These are phyloP conservation scores for Vicia villosa DNA, from an alignment of 306 rosid genomes.

Conservation along the genomic window DNA sequence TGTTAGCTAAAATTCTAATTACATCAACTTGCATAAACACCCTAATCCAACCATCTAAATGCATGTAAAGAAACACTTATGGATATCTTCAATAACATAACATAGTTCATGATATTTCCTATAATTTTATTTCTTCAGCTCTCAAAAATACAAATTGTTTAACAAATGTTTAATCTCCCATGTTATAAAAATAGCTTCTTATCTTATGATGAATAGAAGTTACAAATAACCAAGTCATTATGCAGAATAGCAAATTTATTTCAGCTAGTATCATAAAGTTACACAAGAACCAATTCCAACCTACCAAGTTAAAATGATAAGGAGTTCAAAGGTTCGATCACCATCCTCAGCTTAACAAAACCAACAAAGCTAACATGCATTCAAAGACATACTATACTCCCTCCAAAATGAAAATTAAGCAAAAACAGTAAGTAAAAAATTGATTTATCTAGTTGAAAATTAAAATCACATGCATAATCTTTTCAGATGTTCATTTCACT, in stretches of 20 bases:
- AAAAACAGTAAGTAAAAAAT: too few relatives aligned
- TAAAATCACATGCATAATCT: too few relatives aligned
- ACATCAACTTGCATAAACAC: constrained; percentile 3
- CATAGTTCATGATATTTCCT: constrained; percentile 1
- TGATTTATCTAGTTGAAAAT: too few relatives aligned
- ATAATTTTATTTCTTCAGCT: not conserved
- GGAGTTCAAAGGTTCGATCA: too few relatives aligned
- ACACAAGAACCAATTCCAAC: constrained; percentile 6
- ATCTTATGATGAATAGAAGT: not conserved
- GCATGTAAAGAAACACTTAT: not conserved
- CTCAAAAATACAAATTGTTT: not conserved
- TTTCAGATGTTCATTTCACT: too few relatives aligned
- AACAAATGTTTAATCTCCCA: not conserved
- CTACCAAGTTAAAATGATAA: not conserved
- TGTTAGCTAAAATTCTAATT: constrained; percentile 6
- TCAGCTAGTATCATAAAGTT: not conserved
- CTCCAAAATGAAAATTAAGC: too few relatives aligned
- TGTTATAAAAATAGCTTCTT: not conserved
- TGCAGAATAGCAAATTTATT: not conserved
- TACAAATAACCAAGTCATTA: not conserved
- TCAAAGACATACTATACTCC: not conserved
- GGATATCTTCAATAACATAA: constrained; percentile 16
- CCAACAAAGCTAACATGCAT: not conserved
- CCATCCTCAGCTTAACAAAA: too few relatives aligned
- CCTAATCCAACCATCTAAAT: constrained; percentile 12